These are phyloP conservation scores for Ophiostoma fasciatum DNA, from an alignment of 2,329 filamentous ascomycete species.

Conservation along the genomic window DNA sequence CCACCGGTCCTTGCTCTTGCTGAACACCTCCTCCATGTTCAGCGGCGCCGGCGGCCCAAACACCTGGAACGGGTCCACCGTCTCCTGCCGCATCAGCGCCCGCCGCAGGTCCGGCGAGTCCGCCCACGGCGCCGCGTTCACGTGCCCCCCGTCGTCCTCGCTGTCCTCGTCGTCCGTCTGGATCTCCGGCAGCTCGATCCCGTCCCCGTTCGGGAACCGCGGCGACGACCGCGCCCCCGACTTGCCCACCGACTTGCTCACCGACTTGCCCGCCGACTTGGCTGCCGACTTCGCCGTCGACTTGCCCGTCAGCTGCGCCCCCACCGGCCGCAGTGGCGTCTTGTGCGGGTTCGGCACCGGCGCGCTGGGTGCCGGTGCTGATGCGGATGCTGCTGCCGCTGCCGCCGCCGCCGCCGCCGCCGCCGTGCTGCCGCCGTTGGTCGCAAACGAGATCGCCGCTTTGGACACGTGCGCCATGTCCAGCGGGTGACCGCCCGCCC, in stretches of 20 bases:
- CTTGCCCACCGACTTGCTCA: constrained; percentile 41
- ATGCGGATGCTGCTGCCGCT: not conserved
- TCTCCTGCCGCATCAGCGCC: constrained; percentile 68
- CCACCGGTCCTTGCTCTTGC: constrained; percentile 69
- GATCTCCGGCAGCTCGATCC: constrained; percentile 87
- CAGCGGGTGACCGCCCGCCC: constrained; percentile 52
- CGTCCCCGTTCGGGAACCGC: constrained; percentile 75
- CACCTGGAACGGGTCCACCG: constrained; percentile 67
- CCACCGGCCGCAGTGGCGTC: constrained; percentile 47
- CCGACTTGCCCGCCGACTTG: constrained; percentile 44
- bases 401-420: constrained; percentile 5
- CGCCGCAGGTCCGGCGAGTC: constrained; percentile 70
- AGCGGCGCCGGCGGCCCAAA: constrained; percentile 82
- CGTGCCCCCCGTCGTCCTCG: constrained; percentile 34
- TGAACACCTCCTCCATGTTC: constrained; percentile 94
- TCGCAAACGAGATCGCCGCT: constrained; percentile 78
- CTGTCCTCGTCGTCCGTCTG: constrained; percentile 81
- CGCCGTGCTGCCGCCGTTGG: constrained; percentile 25
- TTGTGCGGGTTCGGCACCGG: constrained; percentile 47
- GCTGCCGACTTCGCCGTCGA: too few species aligned
- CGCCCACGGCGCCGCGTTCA: constrained; percentile 62
- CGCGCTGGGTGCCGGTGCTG: not conserved
- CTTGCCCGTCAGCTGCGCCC: constrained; percentile 25
- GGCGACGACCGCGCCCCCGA: constrained; percentile 56
- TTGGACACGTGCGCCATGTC: constrained; percentile 82